These are phyloP conservation scores for Boechera retrofracta DNA, from an alignment of 345 rosid species.

Conservation along the genomic window DNA sequence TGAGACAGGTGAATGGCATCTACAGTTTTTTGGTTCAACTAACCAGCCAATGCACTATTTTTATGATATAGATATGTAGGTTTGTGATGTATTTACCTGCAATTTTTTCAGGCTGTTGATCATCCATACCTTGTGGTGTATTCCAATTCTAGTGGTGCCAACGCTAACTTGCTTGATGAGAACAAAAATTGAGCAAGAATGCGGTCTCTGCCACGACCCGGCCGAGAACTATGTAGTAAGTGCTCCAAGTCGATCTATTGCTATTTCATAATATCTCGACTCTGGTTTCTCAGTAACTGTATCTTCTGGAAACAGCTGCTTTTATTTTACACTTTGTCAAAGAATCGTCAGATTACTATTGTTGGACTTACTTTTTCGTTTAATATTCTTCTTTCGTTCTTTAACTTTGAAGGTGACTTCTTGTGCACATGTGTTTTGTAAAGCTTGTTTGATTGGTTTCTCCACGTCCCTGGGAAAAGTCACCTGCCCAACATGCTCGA, in stretches of 20 bases:
- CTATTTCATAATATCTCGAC: constrained; percentile 7
- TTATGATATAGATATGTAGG: constrained; percentile 2
- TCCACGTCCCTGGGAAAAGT: constrained; percentile 68
- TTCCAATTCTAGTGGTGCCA: constrained; percentile 59
- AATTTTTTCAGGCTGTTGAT: constrained; percentile 83
- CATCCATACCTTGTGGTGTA: constrained; percentile 95
- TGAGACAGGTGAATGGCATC: constrained; percentile 78
- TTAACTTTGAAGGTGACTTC: constrained; percentile 66
- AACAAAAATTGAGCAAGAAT: constrained; percentile 58
- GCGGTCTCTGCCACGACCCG: constrained; percentile 82
- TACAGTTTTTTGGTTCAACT: constrained; percentile 25
- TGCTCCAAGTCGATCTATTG: constrained; percentile 11
- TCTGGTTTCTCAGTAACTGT: constrained; percentile 11
- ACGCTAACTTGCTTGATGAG: constrained; percentile 44
- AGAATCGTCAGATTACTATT: constrained; percentile 8
- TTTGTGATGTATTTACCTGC: constrained; percentile 38
- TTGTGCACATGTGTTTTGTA: constrained; percentile 87
- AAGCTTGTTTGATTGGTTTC: constrained; percentile 79
- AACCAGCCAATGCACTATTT: constrained; percentile 4
- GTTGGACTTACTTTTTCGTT: constrained; percentile 16
- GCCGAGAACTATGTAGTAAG: constrained; percentile 84
- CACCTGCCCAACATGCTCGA: constrained; percentile 84
- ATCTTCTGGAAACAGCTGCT: constrained; percentile 14
- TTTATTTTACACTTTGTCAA: constrained; percentile 7
- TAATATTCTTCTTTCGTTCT: constrained; percentile 8